Evolutionary conservation across 495 filamentous ascomycete species (phyloP), one percentile per base, ranked within the genome.

Genomic region (Clohesyomyces aquaticus): DNA sequence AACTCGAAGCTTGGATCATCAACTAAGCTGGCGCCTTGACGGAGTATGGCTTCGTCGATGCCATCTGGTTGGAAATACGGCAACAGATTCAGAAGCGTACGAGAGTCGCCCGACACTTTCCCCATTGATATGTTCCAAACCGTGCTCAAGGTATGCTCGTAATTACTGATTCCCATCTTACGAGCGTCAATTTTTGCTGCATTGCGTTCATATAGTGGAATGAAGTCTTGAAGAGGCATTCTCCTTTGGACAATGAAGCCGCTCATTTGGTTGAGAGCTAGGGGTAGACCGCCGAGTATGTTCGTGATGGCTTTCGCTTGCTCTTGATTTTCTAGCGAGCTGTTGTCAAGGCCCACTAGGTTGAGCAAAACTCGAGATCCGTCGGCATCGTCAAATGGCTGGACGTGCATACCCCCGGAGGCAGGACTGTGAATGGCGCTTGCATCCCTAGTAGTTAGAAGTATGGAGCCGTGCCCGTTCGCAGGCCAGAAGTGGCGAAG

Each of bases 1-100:
- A 65, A 55, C 14, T 29, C 43, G 26, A 28, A 59, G 14, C 55
- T 29, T 9, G 25, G 18, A 4, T 63, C 28, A 26, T 38, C 12
- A 9, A 38, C n/a, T 1, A 19, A 46, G 3, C 53, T 63, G n/a
- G 60, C 55, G 1, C 52, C 52, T 49, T 63, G 29, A 8, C 32
- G 14, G 10, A 75, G 54, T 11, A 75, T 61, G 28, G 42, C 59
- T 52, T 74, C 65, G 23, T 68, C 28, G 16, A 74, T 66, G 12
- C 57, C 60, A 53, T 74, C 70, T 16, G 73, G 72, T 41, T 75
- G 49, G 26, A 73, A 63, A 43, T 73, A 75, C 12, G 70, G 43
- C 38, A 72, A 41, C n/a, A 72, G 19, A 21, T 59, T 66, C 18
- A 63, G 43, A n/a, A 73, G 62, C 0, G 42, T 57, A 21, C 41